phyloP scores from a whole-genome alignment of 495 filamentous ascomycete species.

The Trichoderma parareesei region DNA sequence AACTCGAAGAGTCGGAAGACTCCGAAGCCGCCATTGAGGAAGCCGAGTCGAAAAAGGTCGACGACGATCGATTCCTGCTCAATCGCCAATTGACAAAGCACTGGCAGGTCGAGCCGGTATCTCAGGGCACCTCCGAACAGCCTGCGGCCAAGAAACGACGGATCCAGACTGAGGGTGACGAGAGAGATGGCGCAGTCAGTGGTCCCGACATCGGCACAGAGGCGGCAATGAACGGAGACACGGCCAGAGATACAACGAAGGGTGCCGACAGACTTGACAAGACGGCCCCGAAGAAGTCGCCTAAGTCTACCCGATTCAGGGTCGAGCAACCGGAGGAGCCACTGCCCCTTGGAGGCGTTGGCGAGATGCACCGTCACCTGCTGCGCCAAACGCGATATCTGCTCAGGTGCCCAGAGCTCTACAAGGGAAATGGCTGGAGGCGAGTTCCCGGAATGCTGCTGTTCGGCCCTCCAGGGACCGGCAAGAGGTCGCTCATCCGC shows the following conservation, averaged over 20 bases:
- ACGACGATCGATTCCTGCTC: conserved; percentile 15
- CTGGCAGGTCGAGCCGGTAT: conserved; percentile 44
- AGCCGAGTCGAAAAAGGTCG: conserved; percentile 33
- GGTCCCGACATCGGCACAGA: conserved; percentile 8
- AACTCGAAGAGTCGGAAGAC: conserved; percentile 44
- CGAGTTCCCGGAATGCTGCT: conserved; percentile 12
- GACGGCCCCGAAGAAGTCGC: background rate
- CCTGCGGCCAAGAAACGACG: conserved; percentile 22
- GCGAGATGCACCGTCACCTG: conserved; percentile 3
- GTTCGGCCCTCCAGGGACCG: conserved; percentile 13
- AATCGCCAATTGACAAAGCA: conserved; percentile 40
- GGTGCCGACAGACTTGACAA: background rate
- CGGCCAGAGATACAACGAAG: background rate
- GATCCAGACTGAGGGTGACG: conserved; percentile 16
- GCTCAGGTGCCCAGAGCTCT: conserved; percentile 7
- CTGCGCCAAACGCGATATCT: background rate
- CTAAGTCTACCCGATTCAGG: conserved; percentile 7
- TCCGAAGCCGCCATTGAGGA: conserved; percentile 61
- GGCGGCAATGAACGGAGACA: background rate
- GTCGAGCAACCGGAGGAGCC: background rate
- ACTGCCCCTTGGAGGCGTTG: conserved; percentile 1
- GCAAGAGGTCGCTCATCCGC: conserved; percentile 3
- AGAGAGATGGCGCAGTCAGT: conserved; percentile 10
- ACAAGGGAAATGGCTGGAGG: background rate
- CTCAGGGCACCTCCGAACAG: background rate